Evolutionary conservation across 2,329 filamentous ascomycete species (phyloP), one percentile per base, ranked within the genome.

Genomic region (Ophiobolus disseminans): DNA sequence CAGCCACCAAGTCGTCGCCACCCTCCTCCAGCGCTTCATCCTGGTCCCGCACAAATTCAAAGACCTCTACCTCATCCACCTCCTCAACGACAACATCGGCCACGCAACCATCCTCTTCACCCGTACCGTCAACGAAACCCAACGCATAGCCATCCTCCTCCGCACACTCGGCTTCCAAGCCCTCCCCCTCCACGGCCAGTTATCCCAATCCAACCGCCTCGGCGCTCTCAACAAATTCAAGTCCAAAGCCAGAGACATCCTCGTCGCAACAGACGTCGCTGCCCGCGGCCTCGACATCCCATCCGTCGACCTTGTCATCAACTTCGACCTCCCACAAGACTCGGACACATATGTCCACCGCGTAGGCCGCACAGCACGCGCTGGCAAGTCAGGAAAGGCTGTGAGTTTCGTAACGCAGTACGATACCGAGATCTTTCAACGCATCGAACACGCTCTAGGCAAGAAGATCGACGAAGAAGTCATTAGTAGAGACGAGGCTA

Each of bases 221-320:
- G 92, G 91, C 5, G 90, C 94, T 0, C 79, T 99, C 7, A 90
- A 89, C 70, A 97, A 97, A 71, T 97, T 99, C 80, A 86, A 88
- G 45, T 80, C 88, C 3, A 86, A 87, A 6, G 84, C 82, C n/a
- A 82, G 91, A 32, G 86, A 95, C 58, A 93, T 99, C 30, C 83
- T 99, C 3, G 89, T 97, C 3, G 91, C 91, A 9, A 97, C 92
- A 0, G 92, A 97, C 70, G 90, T 97, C n/a, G 92, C 92, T 1
- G 90, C 92, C 1, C 86, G 92, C 70, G 93, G 92, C 80, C 80
- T 97, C 5, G 92, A 97, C 78, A 96, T 97, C 37, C 91, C 91
- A 10, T 88, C 85, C n/a, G 91, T 97, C 10, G 91, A 96, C 58
- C 77, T 93, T 0, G 90, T 97, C 2, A 73, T 96, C 58, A 96